Conservation (phyloP, 108 stramenopile species). For the Stephanodiscus minutulus region DNA sequence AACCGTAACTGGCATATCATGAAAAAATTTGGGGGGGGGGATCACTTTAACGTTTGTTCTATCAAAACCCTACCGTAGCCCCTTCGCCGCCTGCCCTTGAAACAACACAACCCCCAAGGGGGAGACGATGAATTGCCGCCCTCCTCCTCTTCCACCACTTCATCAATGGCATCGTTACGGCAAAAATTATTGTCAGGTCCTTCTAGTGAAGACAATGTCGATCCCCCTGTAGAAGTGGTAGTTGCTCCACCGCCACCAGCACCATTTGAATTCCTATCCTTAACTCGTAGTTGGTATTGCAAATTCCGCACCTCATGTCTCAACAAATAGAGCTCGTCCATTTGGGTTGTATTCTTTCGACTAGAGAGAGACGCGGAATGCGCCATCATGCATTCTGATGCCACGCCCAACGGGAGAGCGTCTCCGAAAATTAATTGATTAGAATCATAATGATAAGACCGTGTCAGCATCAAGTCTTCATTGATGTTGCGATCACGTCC, state of each 20-base stretch:
- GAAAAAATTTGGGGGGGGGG: no score
- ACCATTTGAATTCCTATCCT: background rate
- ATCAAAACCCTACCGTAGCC: background rate
- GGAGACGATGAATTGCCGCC: slow-evolving; percentile 5
- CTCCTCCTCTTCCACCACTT: slow-evolving; percentile 12
- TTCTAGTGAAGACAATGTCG: slow-evolving; percentile 30
- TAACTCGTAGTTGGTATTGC: slow-evolving; percentile 7
- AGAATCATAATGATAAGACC: background rate
- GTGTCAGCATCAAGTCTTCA: background rate
- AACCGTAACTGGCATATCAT: no score
- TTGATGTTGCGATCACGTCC: slow-evolving; percentile 4
- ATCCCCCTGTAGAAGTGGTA: slow-evolving; percentile 1
- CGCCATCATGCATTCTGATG: background rate
- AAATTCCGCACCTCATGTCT: slow-evolving; percentile 24
- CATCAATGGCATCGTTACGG: background rate
- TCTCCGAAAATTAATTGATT: background rate
- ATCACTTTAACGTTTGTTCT: no score
- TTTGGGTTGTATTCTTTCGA: background rate
- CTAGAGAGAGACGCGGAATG: slow-evolving; percentile 1
- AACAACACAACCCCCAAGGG: slow-evolving; percentile 44
- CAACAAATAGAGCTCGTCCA: slow-evolving; percentile 14
- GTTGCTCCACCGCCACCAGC: background rate
- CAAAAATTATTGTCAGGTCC: slow-evolving; percentile 17
- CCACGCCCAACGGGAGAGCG: slow-evolving; percentile 1
- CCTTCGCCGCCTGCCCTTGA: background rate